These are phyloP conservation scores for Suillus plorans DNA, from an alignment of 768 basidiomycete genomes.

Conservation along the genomic window DNA sequence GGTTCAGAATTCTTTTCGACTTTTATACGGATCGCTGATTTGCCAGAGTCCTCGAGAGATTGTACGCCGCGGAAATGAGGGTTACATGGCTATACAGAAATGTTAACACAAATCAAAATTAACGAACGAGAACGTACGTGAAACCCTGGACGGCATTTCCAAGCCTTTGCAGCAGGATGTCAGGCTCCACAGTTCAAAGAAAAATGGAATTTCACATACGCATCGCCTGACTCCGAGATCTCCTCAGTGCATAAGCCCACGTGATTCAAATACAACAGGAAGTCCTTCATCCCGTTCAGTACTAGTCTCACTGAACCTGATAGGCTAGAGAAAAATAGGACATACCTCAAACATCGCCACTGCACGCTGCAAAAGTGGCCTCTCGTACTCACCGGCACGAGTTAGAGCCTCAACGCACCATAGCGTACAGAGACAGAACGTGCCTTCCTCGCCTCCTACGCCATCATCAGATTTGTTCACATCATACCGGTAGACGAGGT, in stretches of 20 bases:
- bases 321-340: neutral
- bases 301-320: neutral
- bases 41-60: slow-evolving; percentile 64
- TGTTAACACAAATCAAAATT: neutral
- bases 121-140: slow-evolving; percentile 55
- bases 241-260: slow-evolving; percentile 86
- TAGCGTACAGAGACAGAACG: slow-evolving; percentile 86
- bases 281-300: slow-evolving; percentile 47
- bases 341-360: slow-evolving; percentile 88
- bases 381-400: slow-evolving; percentile 80
- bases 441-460: slow-evolving; percentile 94
- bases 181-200: neutral
- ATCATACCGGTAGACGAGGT: slow-evolving; percentile 89
- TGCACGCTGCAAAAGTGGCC: slow-evolving; percentile 60
- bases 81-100: slow-evolving; percentile 64
- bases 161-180: slow-evolving; percentile 43
- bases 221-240: slow-evolving; percentile 83
- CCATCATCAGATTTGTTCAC: slow-evolving; percentile 84
- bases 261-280: slow-evolving; percentile 82
- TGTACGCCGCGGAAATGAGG: slow-evolving; percentile 81
- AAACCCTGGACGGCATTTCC: slow-evolving; percentile 91
- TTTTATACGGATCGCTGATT: neutral
- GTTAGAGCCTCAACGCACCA: slow-evolving; percentile 91
- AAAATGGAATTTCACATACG: slow-evolving; percentile 42
- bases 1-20: neutral